These are phyloP conservation scores for Penicillium coprophilum DNA, from an alignment of 495 filamentous ascomycete species.

Conservation along the genomic window DNA sequence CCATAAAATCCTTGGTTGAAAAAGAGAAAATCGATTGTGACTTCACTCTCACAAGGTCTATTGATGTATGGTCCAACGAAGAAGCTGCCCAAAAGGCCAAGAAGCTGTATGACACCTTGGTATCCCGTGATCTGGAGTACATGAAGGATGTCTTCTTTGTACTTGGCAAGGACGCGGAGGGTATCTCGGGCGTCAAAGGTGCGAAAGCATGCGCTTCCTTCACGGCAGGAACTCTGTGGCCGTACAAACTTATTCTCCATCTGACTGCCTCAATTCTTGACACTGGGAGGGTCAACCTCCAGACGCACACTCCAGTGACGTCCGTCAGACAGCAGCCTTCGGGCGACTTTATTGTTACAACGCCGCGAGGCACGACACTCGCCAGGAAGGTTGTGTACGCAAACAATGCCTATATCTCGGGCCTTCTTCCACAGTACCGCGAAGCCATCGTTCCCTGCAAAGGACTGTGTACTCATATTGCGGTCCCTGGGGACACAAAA, in stretches of 20 bases:
- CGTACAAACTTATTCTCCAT: slow-evolving; percentile 63
- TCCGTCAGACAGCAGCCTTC: slow-evolving; percentile 32
- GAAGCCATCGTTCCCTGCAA: slow-evolving; percentile 60
- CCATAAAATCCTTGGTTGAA: slow-evolving; percentile 33
- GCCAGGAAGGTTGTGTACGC: slow-evolving; percentile 61
- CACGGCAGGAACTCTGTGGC: slow-evolving; percentile 60
- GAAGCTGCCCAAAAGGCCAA: slow-evolving; percentile 32
- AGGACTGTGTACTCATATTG: slow-evolving; percentile 62
- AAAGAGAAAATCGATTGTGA: slow-evolving; percentile 44
- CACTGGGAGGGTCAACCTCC: slow-evolving; percentile 55
- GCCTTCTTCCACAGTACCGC: slow-evolving; percentile 54
- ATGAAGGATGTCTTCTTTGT: slow-evolving; percentile 35
- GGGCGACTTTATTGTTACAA: slow-evolving; percentile 51
- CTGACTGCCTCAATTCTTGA: slow-evolving; percentile 50
- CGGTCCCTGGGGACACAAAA: slow-evolving; percentile 58
- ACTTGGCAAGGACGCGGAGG: slow-evolving; percentile 30
- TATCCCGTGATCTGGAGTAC: slow-evolving; percentile 22
- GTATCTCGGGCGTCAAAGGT: slow-evolving; percentile 35
- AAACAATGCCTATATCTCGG: slow-evolving; percentile 71
- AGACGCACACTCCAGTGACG: slow-evolving; percentile 58
- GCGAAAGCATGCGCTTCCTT: slow-evolving; percentile 34
- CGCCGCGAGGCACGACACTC: slow-evolving; percentile 52
- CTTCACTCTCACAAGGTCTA: slow-evolving; percentile 35
- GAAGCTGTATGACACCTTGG: slow-evolving; percentile 30
- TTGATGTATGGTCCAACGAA: slow-evolving; percentile 39